A percentile compares a stretch with the other conserved stretches of the same genome.
These are phyloP conservation scores for Warburgia ugandensis DNA, from an alignment of 164 flowering plant species.

Conservation along the genomic window DNA sequence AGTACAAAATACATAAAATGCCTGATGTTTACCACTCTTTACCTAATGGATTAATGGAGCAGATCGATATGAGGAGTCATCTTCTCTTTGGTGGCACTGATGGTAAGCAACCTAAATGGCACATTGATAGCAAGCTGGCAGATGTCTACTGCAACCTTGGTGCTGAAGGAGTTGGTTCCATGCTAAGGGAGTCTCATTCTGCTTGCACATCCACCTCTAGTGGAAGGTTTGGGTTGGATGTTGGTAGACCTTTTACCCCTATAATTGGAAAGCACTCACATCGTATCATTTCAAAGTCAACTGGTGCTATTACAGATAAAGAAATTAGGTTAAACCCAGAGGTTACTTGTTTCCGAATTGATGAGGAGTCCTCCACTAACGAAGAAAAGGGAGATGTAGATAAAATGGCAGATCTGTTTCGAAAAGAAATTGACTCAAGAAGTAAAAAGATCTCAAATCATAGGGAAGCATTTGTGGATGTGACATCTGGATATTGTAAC, in stretches of 20 bases:
- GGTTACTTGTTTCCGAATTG: slow-evolving; percentile 55
- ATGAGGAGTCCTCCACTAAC: slow-evolving; percentile 52
- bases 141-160: slow-evolving; percentile 11
- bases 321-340: slow-evolving; percentile 45
- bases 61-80: slow-evolving; percentile 22
- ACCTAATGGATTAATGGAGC: slow-evolving; percentile 57
- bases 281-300: slow-evolving; percentile 30
- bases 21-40: slow-evolving; percentile 43
- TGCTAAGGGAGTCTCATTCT: slow-evolving; percentile 28
- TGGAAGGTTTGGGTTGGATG: slow-evolving; percentile 21
- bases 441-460: slow-evolving; percentile 13
- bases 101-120: slow-evolving; percentile 16
- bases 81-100: slow-evolving; percentile 13
- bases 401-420: slow-evolving; percentile 25
- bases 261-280: slow-evolving; percentile 53
- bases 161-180: slow-evolving; percentile 13
- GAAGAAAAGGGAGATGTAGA: slow-evolving; percentile 42
- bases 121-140: neutral
- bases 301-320: slow-evolving; percentile 40
- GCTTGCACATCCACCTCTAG: slow-evolving; percentile 28
- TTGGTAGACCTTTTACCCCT: slow-evolving; percentile 35
- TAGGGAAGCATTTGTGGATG: slow-evolving; percentile 40
- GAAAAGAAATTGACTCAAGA: slow-evolving; percentile 21
- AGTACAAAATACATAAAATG: slow-evolving; percentile 23
- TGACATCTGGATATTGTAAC: slow-evolving; percentile 23